Conservation (phyloP, 116 monocot species). For the Trichopus zeylanicus region DNA sequence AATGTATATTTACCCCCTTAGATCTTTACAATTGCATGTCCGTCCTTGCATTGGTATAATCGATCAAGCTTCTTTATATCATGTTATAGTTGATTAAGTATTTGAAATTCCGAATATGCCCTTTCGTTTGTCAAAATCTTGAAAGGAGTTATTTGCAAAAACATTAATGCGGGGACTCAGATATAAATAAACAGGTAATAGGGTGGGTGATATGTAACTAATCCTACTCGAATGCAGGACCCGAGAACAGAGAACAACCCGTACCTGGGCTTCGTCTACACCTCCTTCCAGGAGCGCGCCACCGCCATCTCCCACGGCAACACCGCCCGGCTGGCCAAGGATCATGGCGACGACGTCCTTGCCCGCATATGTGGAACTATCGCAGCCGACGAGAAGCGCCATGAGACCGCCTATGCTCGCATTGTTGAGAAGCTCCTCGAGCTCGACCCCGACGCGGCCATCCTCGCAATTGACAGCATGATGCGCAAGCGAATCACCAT, state of each 20-base stretch:
- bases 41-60: too few relatives aligned
- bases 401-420: slow-evolving; percentile 35
- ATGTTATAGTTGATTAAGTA: too few relatives aligned
- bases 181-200: too few relatives aligned
- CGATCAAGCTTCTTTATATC: too few relatives aligned
- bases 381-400: slow-evolving; percentile 65
- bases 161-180: too few relatives aligned
- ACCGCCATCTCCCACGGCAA: slow-evolving; percentile 54
- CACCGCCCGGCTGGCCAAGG: slow-evolving; percentile 49
- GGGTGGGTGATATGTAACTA: too few relatives aligned
- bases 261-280: slow-evolving; percentile 60
- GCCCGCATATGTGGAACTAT: slow-evolving; percentile 49
- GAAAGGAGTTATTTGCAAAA: too few relatives aligned
- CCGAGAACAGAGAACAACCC: slow-evolving; percentile 71
- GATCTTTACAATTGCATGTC: too few relatives aligned
- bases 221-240: slow-evolving; percentile 29
- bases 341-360: slow-evolving; percentile 33
- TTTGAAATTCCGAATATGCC: too few relatives aligned
- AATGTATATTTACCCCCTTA: too few relatives aligned
- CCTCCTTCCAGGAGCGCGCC: slow-evolving; percentile 59
- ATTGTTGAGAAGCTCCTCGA: slow-evolving; percentile 47
- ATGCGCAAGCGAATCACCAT: slow-evolving; percentile 62
- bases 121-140: too few relatives aligned
- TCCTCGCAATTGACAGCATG: slow-evolving; percentile 51
- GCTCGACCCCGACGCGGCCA: slow-evolving; percentile 39